Conservation (phyloP, 495 filamentous ascomycete species). For the Rostrohypoxylon terebratum region DNA sequence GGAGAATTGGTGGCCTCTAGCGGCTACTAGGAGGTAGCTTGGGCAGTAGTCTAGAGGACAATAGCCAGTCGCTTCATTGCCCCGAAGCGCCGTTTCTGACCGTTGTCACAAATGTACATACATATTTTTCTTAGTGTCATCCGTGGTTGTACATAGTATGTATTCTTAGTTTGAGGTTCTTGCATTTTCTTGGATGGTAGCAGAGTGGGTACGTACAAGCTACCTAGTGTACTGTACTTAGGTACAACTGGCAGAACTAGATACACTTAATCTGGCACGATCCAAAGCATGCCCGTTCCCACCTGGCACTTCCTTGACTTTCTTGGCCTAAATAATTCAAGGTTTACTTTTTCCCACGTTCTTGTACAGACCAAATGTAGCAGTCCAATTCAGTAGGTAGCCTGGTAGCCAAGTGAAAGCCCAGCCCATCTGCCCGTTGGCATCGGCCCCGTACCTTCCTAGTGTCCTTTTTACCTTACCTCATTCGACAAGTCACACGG, state of each 20-base stretch:
- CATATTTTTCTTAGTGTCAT: background rate
- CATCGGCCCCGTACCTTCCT: conserved; percentile 20
- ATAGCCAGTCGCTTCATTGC: conserved; percentile 25
- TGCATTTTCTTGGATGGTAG: conserved; percentile 6
- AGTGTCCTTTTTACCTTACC: conserved; percentile 10
- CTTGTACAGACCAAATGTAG: conserved; percentile 11
- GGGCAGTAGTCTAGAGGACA: background rate
- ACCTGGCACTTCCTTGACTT: too few species aligned
- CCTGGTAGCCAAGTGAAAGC: background rate
- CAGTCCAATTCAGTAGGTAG: conserved; percentile 5
- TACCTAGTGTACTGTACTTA: too few species aligned
- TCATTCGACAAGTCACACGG: conserved; percentile 35
- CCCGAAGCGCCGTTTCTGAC: conserved; percentile 35
- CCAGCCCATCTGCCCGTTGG: conserved; percentile 13
- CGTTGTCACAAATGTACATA: background rate
- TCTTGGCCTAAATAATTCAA: conserved; percentile 35
- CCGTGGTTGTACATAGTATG: too few species aligned
- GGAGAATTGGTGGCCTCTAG: background rate
- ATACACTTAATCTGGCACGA: conserved; percentile 32
- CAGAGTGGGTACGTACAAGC: background rate
- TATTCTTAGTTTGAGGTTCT: background rate
- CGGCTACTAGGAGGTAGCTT: background rate
- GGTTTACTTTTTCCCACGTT: conserved; percentile 30
- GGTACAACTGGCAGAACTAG: too few species aligned
- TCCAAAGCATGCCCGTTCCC: conserved; percentile 5